Base-by-base conservation (phyloP, 1,284 basidiomycete species). In the Pseudozyma thailandica region DNA sequence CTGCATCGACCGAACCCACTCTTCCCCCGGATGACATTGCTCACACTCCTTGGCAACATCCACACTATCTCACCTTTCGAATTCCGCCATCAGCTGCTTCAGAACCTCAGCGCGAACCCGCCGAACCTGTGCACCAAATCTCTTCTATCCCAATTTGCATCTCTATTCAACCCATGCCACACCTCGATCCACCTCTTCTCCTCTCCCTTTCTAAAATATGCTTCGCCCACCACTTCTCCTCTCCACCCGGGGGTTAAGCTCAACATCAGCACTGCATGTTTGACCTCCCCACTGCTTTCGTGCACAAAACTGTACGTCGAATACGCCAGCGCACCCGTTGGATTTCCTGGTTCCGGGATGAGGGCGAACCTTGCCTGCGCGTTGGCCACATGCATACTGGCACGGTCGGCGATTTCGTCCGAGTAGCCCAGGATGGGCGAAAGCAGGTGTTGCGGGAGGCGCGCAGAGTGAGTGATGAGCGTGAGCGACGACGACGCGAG, bases 171-270 rank as follows among this genome's bases (percentile, higher is more conserved):
- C 20, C 13, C 16, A 1, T 33, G 7, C 15, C 6, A 27, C n/a
- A 13, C 27, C 31, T 43, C 46, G 3, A 3, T 5, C 6, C 15
- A 10, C 25, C 13, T 8, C 25, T 33, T 13, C 16, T 21, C 33
- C 6, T 31, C 55, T 20, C 15, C 7, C 20, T 21, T 31, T 13
- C 41, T 42, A 41, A 51, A 47, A n/a, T 58, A 37, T 3, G 49
- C 49, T 25, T 58, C 56, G 10, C 56, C 56, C 9, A 51, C 1
- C 30, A 58, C 23, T 6, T 46, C 44, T 8, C 26, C 35, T 7
- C 30, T 20, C n/a, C 21, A 7, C 1, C 38, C 30, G 9, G 35
- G 49, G 2, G 21, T 35, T 2, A 58, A 6, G 4, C 49, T 51
- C 20, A 58, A n/a, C 35, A 51, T 46, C 12, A 20, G 15, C 12